Conservation (phyloP, 2,329 filamentous ascomycete species). For the Clonostachys rosea region DNA sequence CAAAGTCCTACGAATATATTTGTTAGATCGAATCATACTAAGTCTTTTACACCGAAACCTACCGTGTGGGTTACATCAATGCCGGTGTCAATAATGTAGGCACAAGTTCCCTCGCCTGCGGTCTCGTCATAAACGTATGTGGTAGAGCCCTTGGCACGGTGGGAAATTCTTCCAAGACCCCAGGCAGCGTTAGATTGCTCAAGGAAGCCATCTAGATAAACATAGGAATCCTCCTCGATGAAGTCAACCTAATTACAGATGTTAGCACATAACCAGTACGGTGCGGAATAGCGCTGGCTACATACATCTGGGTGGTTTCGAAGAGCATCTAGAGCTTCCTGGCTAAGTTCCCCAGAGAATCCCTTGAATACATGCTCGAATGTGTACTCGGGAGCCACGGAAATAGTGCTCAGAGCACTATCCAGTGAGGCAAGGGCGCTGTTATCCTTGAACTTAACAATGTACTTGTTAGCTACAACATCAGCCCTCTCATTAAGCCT, state of each 20-base stretch:
- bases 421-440: constrained; percentile 4
- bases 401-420: constrained; percentile 4
- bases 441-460: constrained; percentile 12
- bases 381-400: constrained; percentile 5
- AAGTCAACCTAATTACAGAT: constrained; percentile 25
- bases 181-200: constrained; percentile 7
- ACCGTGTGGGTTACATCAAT: constrained; percentile 14
- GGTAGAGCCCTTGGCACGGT: constrained; percentile 2
- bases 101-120: constrained; percentile 11
- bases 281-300: neutral
- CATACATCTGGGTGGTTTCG: constrained; percentile 8
- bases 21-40: neutral
- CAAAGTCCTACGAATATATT: constrained; percentile 5
- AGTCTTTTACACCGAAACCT: constrained; percentile 7
- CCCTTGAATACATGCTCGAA: constrained; percentile 7
- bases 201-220: constrained; percentile 6
- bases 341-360: constrained; percentile 7
- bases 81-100: constrained; percentile 14
- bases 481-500: constrained; percentile 10
- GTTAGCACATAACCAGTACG: neutral
- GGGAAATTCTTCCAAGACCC: constrained; percentile 12
- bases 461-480: constrained; percentile 10
- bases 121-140: constrained; percentile 9
- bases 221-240: constrained; percentile 24
- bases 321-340: constrained; percentile 4